A percentile compares a stretch with the other conserved stretches of the same genome.
phyloP scores from a whole-genome alignment of 148 eudicot species.

The Rhododendron williamsianum region DNA sequence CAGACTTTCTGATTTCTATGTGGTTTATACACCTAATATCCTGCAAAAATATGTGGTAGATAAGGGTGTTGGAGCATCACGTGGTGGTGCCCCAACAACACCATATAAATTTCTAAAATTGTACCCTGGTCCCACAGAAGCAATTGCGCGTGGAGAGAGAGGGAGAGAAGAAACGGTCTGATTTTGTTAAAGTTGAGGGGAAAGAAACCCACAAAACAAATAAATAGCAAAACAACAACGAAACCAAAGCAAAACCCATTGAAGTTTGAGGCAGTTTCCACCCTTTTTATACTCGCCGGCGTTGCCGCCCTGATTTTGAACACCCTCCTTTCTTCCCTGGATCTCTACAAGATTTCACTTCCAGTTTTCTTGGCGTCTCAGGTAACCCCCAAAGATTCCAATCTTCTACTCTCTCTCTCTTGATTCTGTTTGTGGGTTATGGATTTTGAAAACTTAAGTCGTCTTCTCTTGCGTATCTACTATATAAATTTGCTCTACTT shows the following conservation, averaged over 20 bases:
- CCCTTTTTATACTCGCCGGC: not conserved
- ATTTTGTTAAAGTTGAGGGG: not conserved
- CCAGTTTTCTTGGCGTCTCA: not conserved
- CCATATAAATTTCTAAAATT: too few species aligned
- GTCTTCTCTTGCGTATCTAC: not conserved
- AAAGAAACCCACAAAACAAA: not conserved
- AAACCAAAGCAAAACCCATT: not conserved
- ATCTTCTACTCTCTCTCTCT: not conserved
- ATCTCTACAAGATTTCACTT: not conserved
- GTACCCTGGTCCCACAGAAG: too few species aligned
- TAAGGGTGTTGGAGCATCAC: too few species aligned
- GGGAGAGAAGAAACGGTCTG: not conserved
- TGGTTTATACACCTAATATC: too few species aligned
- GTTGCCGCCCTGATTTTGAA: not conserved
- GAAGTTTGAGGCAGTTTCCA: not conserved
- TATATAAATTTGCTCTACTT: not conserved
- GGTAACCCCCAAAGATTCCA: not conserved
- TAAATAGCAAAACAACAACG: not conserved
- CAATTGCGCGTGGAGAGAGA: not conserved
- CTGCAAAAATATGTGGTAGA: too few species aligned
- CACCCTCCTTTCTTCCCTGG: not conserved
- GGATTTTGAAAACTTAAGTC: not conserved
- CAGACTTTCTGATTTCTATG: too few species aligned
- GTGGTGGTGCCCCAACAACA: too few species aligned
- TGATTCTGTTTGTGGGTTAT: constrained; percentile 11